These are phyloP conservation scores for Laburnicola sp. DNA, from an alignment of 2,329 filamentous ascomycete species.

Conservation along the genomic window DNA sequence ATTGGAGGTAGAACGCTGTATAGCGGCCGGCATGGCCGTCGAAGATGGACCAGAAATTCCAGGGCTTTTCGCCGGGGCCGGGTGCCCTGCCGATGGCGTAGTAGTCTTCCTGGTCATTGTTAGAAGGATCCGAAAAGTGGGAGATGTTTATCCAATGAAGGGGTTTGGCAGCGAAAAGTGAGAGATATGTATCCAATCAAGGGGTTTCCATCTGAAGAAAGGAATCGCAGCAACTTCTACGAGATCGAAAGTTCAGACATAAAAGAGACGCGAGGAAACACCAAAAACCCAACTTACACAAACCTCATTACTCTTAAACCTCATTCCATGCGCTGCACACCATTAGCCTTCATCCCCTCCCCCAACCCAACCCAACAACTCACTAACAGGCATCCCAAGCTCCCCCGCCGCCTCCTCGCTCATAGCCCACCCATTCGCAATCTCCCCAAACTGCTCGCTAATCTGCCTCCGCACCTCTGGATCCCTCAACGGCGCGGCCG, in stretches of 20 bases:
- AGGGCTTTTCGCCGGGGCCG: conserved; percentile 32
- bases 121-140: background rate
- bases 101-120: conserved; percentile 33
- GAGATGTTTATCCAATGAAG: background rate
- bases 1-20: conserved; percentile 48
- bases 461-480: conserved; percentile 25
- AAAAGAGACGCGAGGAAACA: background rate
- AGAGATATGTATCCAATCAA: background rate
- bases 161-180: background rate
- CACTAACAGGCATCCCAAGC: conserved; percentile 31
- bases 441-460: conserved; percentile 30
- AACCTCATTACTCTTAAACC: conserved; percentile 35
- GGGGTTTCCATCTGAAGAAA: too few species aligned
- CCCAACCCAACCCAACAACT: too few species aligned
- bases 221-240: too few species aligned
- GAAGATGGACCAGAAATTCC: conserved; percentile 51
- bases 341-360: too few species aligned
- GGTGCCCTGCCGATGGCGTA: conserved; percentile 33
- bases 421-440: conserved; percentile 35
- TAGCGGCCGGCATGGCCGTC: conserved; percentile 56
- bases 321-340: conserved; percentile 28
- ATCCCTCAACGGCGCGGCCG: conserved; percentile 21
- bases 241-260: too few species aligned
- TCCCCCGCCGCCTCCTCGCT: conserved; percentile 27
- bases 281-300: conserved; percentile 20